phyloP scores from a whole-genome alignment of 495 filamentous ascomycete species.

The Aspergillus sclerotioniger region DNA sequence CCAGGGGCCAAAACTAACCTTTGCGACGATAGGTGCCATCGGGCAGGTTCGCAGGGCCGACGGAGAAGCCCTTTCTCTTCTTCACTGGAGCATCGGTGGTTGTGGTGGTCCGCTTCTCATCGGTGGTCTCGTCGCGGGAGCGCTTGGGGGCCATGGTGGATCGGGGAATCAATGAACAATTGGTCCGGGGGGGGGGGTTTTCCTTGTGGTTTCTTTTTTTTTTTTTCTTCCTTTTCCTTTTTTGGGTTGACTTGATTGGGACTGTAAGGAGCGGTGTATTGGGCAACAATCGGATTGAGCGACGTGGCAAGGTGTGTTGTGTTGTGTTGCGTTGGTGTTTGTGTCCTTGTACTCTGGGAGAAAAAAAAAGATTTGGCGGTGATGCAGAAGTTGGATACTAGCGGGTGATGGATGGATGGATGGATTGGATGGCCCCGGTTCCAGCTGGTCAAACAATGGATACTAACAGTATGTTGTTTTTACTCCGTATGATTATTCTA shows the following conservation, averaged over 20 bases:
- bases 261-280: constrained; percentile 1
- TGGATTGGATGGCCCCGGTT: too few relatives aligned
- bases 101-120: constrained; percentile 33
- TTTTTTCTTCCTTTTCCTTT: constrained; percentile 6
- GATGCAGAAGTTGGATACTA: too few relatives aligned
- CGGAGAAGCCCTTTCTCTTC: constrained; percentile 65
- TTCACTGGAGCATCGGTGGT: constrained; percentile 50
- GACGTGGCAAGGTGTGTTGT: constrained; percentile 5
- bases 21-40: constrained; percentile 91
- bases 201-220: too few relatives aligned
- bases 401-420: too few relatives aligned
- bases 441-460: too few relatives aligned
- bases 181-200: neutral
- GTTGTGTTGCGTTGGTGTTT: neutral
- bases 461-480: too few relatives aligned
- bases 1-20: constrained; percentile 46
- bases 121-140: constrained; percentile 49
- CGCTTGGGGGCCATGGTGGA: constrained; percentile 63
- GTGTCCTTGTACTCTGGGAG: neutral
- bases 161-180: neutral
- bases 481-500: too few relatives aligned
- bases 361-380: constrained; percentile 2
- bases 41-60: constrained; percentile 89
- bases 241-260: neutral
- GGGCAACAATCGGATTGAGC: constrained; percentile 9